Base-by-base conservation (phyloP, 306 rosid genomes). In the Cicer arietinum region DNA sequence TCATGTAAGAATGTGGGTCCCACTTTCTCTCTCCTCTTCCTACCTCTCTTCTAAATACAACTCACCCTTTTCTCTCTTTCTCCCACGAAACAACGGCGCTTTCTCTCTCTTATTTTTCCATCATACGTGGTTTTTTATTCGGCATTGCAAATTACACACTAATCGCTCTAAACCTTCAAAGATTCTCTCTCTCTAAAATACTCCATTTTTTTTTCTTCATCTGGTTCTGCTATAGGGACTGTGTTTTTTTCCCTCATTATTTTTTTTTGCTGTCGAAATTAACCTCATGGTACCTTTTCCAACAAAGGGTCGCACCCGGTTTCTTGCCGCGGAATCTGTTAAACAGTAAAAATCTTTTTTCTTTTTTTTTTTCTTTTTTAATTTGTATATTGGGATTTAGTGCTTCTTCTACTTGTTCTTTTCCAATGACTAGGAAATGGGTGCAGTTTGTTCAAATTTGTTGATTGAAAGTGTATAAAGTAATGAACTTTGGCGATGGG, bases 1-100 rank as follows among this genome's bases (percentile, higher is more conserved):
- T 90, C 97, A 95, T 90, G 94, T 95, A 83, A 67, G 54, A 74
- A 65, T 2, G 83, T 71, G 91, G 98, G 11, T 85, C 99, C 58
- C 39, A 6, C 62, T 6, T 60, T 61, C 64, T 56, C 50, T 74
- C 63, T 14, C 6, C 56, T 61, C 73, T 1, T 7, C 6, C 61
- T 41, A 82, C 57, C 71, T 62, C 81, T 58, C 69, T 67, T 85
- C 83, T 77, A 82, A 67, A 61, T 80, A 84, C 86, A 77, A 80
- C 79, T 67, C 84, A 74, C 39, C 68, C 37, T 47, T 59, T 11
- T 20, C 37, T 60, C 51, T 57, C 44, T 60, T 57, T 62, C 68
- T 75, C 73, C 50, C 76, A 69, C 84, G 73, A 91, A 89, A 89
- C 97, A 89, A 88, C 94, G 92, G 94, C 88, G 89, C 82, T 13